Evolutionary conservation across 306 rosid genomes (phyloP).

Genomic region (Chamaecrista fasciculata): DNA sequence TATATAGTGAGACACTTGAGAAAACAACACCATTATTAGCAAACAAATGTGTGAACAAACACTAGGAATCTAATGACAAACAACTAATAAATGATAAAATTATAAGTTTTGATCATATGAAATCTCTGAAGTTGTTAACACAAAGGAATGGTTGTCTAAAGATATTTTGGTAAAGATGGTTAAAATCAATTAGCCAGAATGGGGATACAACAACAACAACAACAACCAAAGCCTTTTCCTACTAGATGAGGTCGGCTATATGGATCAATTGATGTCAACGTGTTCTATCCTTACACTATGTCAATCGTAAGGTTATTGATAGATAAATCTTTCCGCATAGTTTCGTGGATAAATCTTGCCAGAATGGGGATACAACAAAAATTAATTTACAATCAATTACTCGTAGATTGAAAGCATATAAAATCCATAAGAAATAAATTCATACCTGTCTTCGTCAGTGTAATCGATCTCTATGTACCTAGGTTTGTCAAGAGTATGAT

Average conservation of each 20-base stretch:
- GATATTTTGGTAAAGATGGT: not conserved
- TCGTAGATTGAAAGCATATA: not conserved
- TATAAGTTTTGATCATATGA: not conserved
- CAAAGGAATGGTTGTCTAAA: not conserved
- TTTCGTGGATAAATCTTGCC: too few relatives aligned
- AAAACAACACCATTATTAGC: not conserved
- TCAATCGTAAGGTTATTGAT: too few relatives aligned
- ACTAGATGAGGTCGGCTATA: too few relatives aligned
- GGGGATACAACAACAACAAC: too few relatives aligned
- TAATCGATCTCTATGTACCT: constrained; percentile 30
- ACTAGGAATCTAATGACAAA: too few relatives aligned
- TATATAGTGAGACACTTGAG: too few relatives aligned
- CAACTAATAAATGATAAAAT: too few relatives aligned
- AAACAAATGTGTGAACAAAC: not conserved
- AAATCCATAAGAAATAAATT: not conserved
- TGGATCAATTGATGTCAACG: too few relatives aligned
- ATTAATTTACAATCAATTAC: not conserved
- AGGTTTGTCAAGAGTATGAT: constrained; percentile 12
- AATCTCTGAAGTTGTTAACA: not conserved
- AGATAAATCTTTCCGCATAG: too few relatives aligned
- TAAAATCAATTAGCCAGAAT: not conserved
- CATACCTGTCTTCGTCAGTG: constrained; percentile 52
- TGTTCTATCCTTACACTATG: too few relatives aligned
- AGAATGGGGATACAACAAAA: not conserved
- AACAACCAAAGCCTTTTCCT: too few relatives aligned